These are phyloP conservation scores for Penicillium fuscoglaucum DNA, from an alignment of 2,329 filamentous ascomycete species.

Conservation along the genomic window DNA sequence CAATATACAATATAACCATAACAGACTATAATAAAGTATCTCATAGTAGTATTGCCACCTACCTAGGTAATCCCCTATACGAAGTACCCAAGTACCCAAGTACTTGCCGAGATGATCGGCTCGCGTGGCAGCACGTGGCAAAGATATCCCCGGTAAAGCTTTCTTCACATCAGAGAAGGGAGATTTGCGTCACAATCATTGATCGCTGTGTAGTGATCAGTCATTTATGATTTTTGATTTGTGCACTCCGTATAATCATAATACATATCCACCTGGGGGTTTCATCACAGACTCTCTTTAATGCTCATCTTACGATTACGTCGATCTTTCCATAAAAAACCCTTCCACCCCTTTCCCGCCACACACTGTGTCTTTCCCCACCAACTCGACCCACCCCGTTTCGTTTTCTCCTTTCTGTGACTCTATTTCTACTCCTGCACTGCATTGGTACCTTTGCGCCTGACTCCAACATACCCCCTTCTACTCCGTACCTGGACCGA, in stretches of 20 bases:
- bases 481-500: not conserved
- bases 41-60: not conserved
- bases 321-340: slow-evolving; percentile 9
- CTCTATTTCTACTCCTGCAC: slow-evolving; percentile 4
- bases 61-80: too few species aligned
- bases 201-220: not conserved
- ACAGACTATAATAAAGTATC: not conserved
- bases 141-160: slow-evolving; percentile 15
- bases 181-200: not conserved
- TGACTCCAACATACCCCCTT: not conserved
- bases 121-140: slow-evolving; percentile 23
- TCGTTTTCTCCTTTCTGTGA: slow-evolving; percentile 19
- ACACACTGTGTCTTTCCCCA: slow-evolving; percentile 6
- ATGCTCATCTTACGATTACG: slow-evolving; percentile 1
- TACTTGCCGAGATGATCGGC: slow-evolving; percentile 4
- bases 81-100: not conserved
- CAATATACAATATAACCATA: not conserved
- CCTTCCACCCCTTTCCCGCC: slow-evolving; percentile 4
- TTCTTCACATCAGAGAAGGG: not conserved
- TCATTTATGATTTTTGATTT: not conserved
- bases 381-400: slow-evolving; percentile 23
- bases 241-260: not conserved
- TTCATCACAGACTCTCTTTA: not conserved
- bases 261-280: not conserved
- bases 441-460: slow-evolving; percentile 2